Conservation (phyloP, 2,329 filamentous ascomycete species). For the Penicillium crustosum region DNA sequence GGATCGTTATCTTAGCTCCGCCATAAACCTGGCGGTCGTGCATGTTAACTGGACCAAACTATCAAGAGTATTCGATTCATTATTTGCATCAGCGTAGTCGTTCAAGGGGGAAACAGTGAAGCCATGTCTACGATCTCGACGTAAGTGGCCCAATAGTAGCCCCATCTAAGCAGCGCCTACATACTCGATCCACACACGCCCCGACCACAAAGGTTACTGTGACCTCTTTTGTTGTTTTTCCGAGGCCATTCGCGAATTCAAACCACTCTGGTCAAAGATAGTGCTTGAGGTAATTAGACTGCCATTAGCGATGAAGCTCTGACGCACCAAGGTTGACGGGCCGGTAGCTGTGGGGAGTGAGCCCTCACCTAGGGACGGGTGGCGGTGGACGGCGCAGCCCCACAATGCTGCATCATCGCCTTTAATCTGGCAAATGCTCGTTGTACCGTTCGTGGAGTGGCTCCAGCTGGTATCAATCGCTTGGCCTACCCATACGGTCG, state of each 20-base stretch:
- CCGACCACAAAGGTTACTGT: conserved; percentile 44
- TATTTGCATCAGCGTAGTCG: conserved; percentile 37
- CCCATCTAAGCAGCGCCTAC: conserved; percentile 34
- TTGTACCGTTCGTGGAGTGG: no score
- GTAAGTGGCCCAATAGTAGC: conserved; percentile 38
- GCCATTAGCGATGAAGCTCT: conserved; percentile 34
- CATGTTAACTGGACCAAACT: neutral
- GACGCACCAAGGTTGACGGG: conserved; percentile 24
- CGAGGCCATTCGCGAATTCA: conserved; percentile 40
- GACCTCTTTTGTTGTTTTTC: conserved; percentile 19
- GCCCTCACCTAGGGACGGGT: conserved; percentile 27
- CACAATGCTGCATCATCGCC: conserved; percentile 35
- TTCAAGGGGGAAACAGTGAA: conserved; percentile 34
- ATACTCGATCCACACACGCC: conserved; percentile 41
- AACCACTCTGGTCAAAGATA: conserved; percentile 22
- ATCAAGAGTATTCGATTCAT: conserved; percentile 21
- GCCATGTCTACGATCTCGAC: conserved; percentile 31
- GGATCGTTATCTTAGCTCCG: neutral
- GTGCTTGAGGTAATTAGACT: conserved; percentile 24
- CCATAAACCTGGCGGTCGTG: no score
- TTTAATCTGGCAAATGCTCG: conserved; percentile 33
- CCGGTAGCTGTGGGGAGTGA: conserved; percentile 26
- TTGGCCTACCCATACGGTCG: conserved; percentile 14
- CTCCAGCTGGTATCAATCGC: conserved; percentile 18
- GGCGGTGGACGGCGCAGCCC: conserved; percentile 39